Base-by-base conservation (phyloP, 345 rosid species). In the Xanthoceras sorbifolium region DNA sequence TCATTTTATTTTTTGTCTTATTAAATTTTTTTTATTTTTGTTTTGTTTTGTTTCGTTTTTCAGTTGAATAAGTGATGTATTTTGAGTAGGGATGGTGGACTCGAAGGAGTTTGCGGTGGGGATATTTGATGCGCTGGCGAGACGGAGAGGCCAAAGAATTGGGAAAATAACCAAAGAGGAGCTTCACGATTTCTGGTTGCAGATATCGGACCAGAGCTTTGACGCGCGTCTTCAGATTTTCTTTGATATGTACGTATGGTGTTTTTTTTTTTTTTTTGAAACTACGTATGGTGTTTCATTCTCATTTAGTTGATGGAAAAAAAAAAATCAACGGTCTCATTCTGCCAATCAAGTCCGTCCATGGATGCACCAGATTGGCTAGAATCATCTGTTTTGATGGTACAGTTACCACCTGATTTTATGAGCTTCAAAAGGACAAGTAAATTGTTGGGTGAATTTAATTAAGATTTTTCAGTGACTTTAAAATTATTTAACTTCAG, bases 221-320 rank as follows among this genome's bases (percentile, higher is more conserved):
- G 99, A 93, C 82, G 98, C 97, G 5, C 97, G 94, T 69, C 97
- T 96, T 71, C 99, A 96, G 74, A 93, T 96, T 77, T 93, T 96
- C 91, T 96, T 96, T 61, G 99, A 96, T 72, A 92, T 96, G 97
- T 93, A 55, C 11, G 46, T 9, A 3, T 42, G n/a, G n/a, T 42
- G 1, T 1, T 9, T 42, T 40, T 1, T 8, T 1, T 2, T 42
- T 42, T 10, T 42, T 42, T 42, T 14, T 42, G 46, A 42, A n/a
- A n/a, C n/a, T 93, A 55, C 11, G n/a, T n/a, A n/a, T n/a, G 90
- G 82, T 18, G 40, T 46, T 59, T 55, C 15, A 14, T 9, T 18
- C 20, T 14, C 22, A 32, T 25, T 25, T 4, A n/a, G 14, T 59
- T 3, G 48, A 6, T 7, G 54, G 59, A 44, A 36, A 46, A n/a